Percentiles rank a stretch among this genome's conserved stretches.
Conservation (phyloP, 2,329 filamentous ascomycete genomes). For the Apiospora phragmitis region DNA sequence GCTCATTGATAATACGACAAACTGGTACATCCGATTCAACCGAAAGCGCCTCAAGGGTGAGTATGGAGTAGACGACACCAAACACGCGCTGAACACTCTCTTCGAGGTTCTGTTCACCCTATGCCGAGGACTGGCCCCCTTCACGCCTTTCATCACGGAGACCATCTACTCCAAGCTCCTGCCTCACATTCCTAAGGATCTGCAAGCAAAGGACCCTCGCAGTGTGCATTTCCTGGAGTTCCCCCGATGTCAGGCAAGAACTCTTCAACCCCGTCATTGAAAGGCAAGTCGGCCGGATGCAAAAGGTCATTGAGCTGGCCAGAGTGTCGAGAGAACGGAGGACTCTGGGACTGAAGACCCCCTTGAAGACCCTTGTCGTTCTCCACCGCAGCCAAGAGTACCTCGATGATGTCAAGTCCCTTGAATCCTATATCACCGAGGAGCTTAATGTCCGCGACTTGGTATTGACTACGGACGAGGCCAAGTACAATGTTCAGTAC, state of each 20-base stretch:
- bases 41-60: conserved; percentile 80
- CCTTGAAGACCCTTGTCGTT: conserved; percentile 84
- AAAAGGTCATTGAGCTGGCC: conserved; percentile 89
- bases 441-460: conserved; percentile 90
- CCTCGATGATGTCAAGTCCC: conserved; percentile 79
- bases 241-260: conserved; percentile 85
- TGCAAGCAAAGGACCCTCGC: conserved; percentile 70
- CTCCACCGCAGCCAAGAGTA: conserved; percentile 83
- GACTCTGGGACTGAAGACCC: conserved; percentile 84
- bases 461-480: conserved; percentile 82
- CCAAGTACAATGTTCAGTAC: conserved; percentile 89
- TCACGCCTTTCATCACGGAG: conserved; percentile 94
- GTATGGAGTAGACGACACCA: conserved; percentile 80
- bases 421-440: conserved; percentile 86
- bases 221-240: conserved; percentile 93
- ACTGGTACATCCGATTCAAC: conserved; percentile 83
- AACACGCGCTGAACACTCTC: conserved; percentile 88
- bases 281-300: conserved; percentile 86
- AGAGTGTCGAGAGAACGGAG: conserved; percentile 84
- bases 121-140: conserved; percentile 84
- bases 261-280: conserved; percentile 87
- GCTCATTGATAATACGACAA: conserved; percentile 93
- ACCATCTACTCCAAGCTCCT: conserved; percentile 87
- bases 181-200: conserved; percentile 74
- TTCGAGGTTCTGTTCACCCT: conserved; percentile 93